Conservation (phyloP, 768 basidiomycete species). For the Pluteus cervinus region DNA sequence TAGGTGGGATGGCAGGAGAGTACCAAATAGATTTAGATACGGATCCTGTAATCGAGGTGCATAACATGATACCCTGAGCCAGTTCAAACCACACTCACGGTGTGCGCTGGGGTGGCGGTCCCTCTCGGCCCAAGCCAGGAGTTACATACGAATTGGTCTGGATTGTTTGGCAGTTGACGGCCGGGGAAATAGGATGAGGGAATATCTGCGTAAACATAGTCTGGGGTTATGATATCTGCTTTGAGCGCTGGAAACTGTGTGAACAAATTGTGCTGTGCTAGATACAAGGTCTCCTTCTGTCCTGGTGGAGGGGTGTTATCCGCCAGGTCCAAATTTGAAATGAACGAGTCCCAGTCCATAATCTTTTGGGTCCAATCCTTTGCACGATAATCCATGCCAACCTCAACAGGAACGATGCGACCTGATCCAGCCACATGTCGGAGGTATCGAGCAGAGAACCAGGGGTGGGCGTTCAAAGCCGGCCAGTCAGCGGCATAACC, state of each 20-base stretch:
- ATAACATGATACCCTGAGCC: slow-evolving; percentile 7
- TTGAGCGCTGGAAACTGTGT: slow-evolving; percentile 76
- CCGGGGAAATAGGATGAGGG: slow-evolving; percentile 35
- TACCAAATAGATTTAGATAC: slow-evolving; percentile 88
- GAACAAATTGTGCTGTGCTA: slow-evolving; percentile 88
- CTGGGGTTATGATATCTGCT: slow-evolving; percentile 77
- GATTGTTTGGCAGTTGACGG: slow-evolving; percentile 63
- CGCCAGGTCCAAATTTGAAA: slow-evolving; percentile 37
- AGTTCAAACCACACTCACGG: slow-evolving; percentile 32
- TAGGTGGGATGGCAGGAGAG: slow-evolving; percentile 3
- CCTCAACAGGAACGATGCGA: slow-evolving; percentile 84
- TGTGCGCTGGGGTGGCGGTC: slow-evolving; percentile 87
- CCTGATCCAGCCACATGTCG: slow-evolving; percentile 67
- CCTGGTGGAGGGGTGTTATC: slow-evolving; percentile 18
- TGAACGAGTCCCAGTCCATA: slow-evolving; percentile 73
- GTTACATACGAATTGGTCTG: slow-evolving; percentile 63
- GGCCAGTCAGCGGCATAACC: slow-evolving; percentile 70
- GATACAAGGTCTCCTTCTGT: slow-evolving; percentile 43
- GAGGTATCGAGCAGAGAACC: slow-evolving; percentile 70
- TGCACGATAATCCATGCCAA: slow-evolving; percentile 78
- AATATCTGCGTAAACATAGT: slow-evolving; percentile 75
- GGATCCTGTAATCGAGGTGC: slow-evolving; percentile 59
- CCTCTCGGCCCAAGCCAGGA: slow-evolving; percentile 79
- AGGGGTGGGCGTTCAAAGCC: slow-evolving; percentile 62
- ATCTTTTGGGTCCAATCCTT: slow-evolving; percentile 79